Evolutionary conservation across 1,139 yeast genomes (phyloP).

Genomic region (Sugiyamaella neomexicana): DNA sequence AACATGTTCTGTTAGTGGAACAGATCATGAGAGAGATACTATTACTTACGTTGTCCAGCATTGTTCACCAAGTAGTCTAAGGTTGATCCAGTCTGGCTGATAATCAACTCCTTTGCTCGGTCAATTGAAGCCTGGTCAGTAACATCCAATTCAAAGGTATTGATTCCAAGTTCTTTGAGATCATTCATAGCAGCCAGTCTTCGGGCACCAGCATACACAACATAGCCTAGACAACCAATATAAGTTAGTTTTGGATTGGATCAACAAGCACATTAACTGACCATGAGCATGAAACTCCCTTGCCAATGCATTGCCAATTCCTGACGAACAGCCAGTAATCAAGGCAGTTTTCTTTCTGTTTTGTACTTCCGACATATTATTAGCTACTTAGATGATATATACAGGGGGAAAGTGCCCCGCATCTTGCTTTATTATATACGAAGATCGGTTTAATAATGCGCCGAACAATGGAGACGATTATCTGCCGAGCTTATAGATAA

Average conservation of each 20-base stretch:
- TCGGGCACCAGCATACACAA: constrained; percentile 74
- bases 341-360: constrained; percentile 43
- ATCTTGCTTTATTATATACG: not conserved
- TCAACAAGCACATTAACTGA: not conserved
- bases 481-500: not conserved
- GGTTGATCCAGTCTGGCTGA: constrained; percentile 46
- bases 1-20: constrained; percentile 22
- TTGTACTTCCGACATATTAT: constrained; percentile 1
- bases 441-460: not conserved
- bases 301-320: constrained; percentile 71
- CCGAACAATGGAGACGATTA: not conserved
- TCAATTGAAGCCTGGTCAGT: constrained; percentile 52
- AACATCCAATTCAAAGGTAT: constrained; percentile 52
- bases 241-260: not conserved
- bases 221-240: constrained; percentile 46
- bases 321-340: constrained; percentile 81
- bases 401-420: not conserved
- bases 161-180: constrained; percentile 44
- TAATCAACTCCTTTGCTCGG: constrained; percentile 47
- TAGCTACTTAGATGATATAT: not conserved
- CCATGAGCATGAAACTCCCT: constrained; percentile 57
- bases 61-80: constrained; percentile 67
- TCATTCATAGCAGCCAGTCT: constrained; percentile 62
- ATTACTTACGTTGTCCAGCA: constrained; percentile 47
- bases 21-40: not conserved